Evolutionary conservation across 495 filamentous ascomycete species (phyloP), one percentile per base, ranked within the genome.

Genomic region (Aspergillus campestris): DNA sequence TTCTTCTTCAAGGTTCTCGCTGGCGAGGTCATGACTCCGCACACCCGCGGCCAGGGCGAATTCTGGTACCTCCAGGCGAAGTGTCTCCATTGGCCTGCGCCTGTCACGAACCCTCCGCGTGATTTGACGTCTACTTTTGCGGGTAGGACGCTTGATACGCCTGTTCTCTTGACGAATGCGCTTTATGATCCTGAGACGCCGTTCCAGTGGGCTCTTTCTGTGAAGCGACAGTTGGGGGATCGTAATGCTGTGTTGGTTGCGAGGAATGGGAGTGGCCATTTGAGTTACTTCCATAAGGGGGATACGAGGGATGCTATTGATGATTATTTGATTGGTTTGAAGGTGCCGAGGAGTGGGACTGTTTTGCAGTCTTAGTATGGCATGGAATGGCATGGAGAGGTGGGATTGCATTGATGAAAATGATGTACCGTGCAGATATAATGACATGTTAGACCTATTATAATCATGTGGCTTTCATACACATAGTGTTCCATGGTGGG

Each of bases 11-110:
- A 62, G 35, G 43, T 51, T 36, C 1, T 46, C 5, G 29, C 60
- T 0, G 55, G 52, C 2, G 28, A 38, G 0, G 43, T 40, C 37
- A 49, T 63, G 36, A 49, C 28, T 3, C 67, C 67, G 0, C 49
- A 62, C 13, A 59, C 43, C 5, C 31, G 44, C 5, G 62, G 58
- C 42, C 42, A 47, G 6, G 48, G 49, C 38, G 56, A 67, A 43
- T 51, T 47, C 34, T 63, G 55, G 47, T 51, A 51, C 7, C 40
- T 36, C 37, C 45, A 48, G 29, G 39, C 14, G 24, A 40, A 50
- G 5, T 71, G 67, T 42, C 55, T 68, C 44, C 61, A 61, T 1
- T 71, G 68, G 68, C 61, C 65, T 2, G 55, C 60, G 1, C 51
- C 60, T n/a, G 8, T 63, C 27, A 35, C 42, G 28, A 66, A 67